Evolutionary conservation across 768 basidiomycete genomes (phyloP).

Genomic region (Psilocybe tampanensis): DNA sequence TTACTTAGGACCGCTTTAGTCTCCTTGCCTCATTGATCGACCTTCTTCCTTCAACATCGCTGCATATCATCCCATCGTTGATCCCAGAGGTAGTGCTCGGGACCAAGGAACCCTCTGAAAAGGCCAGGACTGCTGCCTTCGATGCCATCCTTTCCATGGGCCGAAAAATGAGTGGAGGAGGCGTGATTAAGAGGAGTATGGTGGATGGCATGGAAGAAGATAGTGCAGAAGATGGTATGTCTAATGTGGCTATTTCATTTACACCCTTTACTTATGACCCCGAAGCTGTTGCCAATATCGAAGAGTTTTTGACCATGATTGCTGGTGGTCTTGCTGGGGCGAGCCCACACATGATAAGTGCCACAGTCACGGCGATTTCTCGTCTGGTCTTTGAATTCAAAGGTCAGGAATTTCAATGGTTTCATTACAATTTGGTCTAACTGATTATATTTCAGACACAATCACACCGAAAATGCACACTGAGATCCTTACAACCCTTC

Average conservation of each 20-base stretch:
- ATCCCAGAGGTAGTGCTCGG: constrained; percentile 94
- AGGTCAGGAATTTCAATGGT: constrained; percentile 48
- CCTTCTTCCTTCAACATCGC: constrained; percentile 62
- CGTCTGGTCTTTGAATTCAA: constrained; percentile 96
- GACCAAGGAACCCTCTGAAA: constrained; percentile 91
- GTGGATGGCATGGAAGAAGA: constrained; percentile 87
- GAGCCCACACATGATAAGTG: constrained; percentile 97
- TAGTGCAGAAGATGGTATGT: constrained; percentile 46
- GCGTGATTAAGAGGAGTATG: constrained; percentile 74
- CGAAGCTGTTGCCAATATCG: constrained; percentile 68
- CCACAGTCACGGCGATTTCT: constrained; percentile 92
- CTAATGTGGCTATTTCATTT: constrained; percentile 2
- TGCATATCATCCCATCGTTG: constrained; percentile 86
- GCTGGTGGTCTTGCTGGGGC: constrained; percentile 93
- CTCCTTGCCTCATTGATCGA: constrained; percentile 73
- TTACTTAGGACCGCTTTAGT: constrained; percentile 74
- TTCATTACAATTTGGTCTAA: background rate
- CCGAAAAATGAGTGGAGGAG: constrained; percentile 86
- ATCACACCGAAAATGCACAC: constrained; percentile 73
- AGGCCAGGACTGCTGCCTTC: constrained; percentile 86
- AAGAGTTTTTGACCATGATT: constrained; percentile 97
- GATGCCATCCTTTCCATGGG: constrained; percentile 92
- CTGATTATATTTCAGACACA: constrained; percentile 46
- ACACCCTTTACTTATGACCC: background rate
- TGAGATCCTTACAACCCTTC: constrained; percentile 84